Conservation (phyloP, 352 stramenopile genomes). For the Pythium plurisporium region DNA sequence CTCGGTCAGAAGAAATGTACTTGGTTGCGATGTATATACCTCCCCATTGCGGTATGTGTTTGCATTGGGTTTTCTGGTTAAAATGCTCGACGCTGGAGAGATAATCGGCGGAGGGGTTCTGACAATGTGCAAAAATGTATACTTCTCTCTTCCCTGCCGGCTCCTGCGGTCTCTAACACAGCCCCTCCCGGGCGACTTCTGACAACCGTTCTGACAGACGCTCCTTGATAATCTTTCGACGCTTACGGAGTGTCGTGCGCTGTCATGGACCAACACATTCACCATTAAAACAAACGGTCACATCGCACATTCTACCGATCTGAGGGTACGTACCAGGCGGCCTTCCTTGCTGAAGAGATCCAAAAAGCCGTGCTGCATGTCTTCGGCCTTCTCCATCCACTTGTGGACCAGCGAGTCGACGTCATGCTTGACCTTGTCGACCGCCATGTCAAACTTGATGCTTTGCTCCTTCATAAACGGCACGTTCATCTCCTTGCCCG, state of each 20-base stretch:
- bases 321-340: slow-evolving; percentile 40
- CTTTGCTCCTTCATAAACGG: slow-evolving; percentile 84
- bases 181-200: slow-evolving; percentile 69
- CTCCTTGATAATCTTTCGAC: slow-evolving; percentile 81
- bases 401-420: slow-evolving; percentile 77
- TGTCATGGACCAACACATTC: too few relatives aligned
- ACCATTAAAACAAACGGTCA: too few relatives aligned
- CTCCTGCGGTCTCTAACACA: slow-evolving; percentile 40
- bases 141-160: background rate
- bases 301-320: background rate
- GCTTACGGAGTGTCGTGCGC: slow-evolving; percentile 71
- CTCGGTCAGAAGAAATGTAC: background rate
- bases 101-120: background rate
- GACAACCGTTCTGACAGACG: slow-evolving; percentile 61
- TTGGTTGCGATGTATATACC: background rate
- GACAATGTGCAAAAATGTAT: slow-evolving; percentile 12
- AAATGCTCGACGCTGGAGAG: too few relatives aligned
- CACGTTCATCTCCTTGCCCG: slow-evolving; percentile 92
- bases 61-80: too few relatives aligned
- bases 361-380: slow-evolving; percentile 74
- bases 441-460: slow-evolving; percentile 85
- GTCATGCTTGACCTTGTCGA: slow-evolving; percentile 81
- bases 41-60: background rate
- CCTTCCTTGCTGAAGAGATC: slow-evolving; percentile 79
- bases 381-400: slow-evolving; percentile 70